Evolutionary conservation across 1,139 yeast genomes (phyloP).

Genomic region (Nakaseomyces nivariensis): DNA sequence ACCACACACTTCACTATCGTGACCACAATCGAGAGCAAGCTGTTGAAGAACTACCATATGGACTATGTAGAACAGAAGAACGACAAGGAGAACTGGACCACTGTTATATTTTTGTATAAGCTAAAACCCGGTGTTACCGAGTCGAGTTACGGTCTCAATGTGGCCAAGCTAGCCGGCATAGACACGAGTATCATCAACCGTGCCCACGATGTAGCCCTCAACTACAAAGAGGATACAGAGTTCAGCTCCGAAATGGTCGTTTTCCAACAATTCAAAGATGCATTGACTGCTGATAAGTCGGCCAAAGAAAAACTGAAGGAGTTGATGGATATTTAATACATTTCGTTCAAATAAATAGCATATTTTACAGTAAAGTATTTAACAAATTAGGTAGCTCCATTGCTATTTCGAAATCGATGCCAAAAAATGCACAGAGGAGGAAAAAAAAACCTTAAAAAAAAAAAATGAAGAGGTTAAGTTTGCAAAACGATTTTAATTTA

Average conservation of each 20-base stretch:
- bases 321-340: slow-evolving; percentile 5
- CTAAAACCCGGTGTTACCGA: slow-evolving; percentile 49
- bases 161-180: slow-evolving; percentile 61
- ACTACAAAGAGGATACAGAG: slow-evolving; percentile 31
- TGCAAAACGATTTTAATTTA: too few relatives aligned
- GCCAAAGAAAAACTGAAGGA: slow-evolving; percentile 6
- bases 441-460: too few relatives aligned
- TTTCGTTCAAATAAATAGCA: not conserved
- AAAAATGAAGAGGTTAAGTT: too few relatives aligned
- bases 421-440: too few relatives aligned
- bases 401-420: too few relatives aligned
- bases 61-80: slow-evolving; percentile 45
- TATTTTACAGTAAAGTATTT: not conserved
- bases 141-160: slow-evolving; percentile 69
- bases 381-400: too few relatives aligned
- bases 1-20: slow-evolving; percentile 85
- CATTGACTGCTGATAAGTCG: not conserved
- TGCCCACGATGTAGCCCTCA: slow-evolving; percentile 42
- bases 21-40: slow-evolving; percentile 36
- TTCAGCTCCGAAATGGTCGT: not conserved
- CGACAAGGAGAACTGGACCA: slow-evolving; percentile 32
- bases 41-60: slow-evolving; percentile 62
- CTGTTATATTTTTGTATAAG: slow-evolving; percentile 51
- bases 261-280: not conserved
- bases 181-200: slow-evolving; percentile 39